Evolutionary conservation across 1,284 basidiomycete species (phyloP).

Genomic region (Coniferiporia weirii): DNA sequence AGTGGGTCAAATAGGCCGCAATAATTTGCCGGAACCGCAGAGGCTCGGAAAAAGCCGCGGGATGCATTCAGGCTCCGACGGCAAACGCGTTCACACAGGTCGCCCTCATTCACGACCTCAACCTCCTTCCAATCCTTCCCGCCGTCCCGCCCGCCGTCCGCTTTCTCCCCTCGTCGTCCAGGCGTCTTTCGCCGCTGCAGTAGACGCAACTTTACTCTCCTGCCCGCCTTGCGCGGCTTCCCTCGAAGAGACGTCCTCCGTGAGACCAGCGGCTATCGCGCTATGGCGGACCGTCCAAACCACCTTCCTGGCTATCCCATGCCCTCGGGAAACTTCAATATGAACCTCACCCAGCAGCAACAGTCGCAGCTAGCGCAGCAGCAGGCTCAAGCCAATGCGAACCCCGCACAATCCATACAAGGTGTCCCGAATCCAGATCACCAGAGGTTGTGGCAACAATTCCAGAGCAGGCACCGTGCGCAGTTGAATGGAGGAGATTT

Average conservation of each 20-base stretch:
- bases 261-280: slow-evolving; percentile 4
- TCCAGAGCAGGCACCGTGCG: slow-evolving; percentile 11
- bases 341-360: slow-evolving; percentile 15
- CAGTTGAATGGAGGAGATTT: slow-evolving; percentile 13
- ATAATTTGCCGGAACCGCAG: neutral
- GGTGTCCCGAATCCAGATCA: slow-evolving; percentile 11
- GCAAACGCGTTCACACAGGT: neutral
- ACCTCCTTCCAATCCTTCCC: slow-evolving; percentile 1
- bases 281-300: slow-evolving; percentile 18
- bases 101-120: slow-evolving; percentile 9
- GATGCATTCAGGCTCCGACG: slow-evolving; percentile 3
- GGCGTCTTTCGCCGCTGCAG: neutral
- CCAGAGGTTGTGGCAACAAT: slow-evolving; percentile 18
- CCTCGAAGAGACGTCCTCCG: slow-evolving; percentile 4
- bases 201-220: slow-evolving; percentile 1
- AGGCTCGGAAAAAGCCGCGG: neutral
- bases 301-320: slow-evolving; percentile 15
- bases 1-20: neutral
- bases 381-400: slow-evolving; percentile 1
- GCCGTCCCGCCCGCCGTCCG: slow-evolving; percentile 1
- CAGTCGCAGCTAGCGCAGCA: slow-evolving; percentile 10
- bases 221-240: slow-evolving; percentile 5
- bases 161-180: neutral
- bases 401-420: slow-evolving; percentile 7
- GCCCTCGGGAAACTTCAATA: slow-evolving; percentile 10